These are phyloP conservation scores for Cordyceps pruinosa DNA, from an alignment of 2,329 filamentous ascomycete species.

Conservation along the genomic window DNA sequence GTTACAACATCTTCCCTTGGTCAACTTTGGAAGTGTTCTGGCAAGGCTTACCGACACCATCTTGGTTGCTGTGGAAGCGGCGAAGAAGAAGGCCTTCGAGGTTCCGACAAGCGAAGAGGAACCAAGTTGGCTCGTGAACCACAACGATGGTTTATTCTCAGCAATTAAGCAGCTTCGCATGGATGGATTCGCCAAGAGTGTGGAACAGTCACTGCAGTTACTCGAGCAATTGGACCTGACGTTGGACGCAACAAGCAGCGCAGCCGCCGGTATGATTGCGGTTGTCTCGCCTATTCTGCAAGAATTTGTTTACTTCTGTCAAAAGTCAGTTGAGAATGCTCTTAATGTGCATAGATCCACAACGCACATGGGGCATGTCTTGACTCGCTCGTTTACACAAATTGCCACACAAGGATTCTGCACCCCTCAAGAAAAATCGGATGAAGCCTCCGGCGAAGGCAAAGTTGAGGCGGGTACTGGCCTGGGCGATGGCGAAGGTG, in stretches of 20 bases:
- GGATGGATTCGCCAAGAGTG: slow-evolving; percentile 41
- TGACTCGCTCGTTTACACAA: slow-evolving; percentile 71
- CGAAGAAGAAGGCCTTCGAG: slow-evolving; percentile 48
- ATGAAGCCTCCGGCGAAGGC: slow-evolving; percentile 63
- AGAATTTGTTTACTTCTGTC: slow-evolving; percentile 61
- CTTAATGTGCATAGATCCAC: slow-evolving; percentile 61
- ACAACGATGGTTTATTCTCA: slow-evolving; percentile 44
- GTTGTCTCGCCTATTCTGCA: slow-evolving; percentile 58
- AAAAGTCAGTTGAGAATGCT: slow-evolving; percentile 51
- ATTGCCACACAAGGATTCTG: slow-evolving; percentile 86
- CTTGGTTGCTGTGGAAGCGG: slow-evolving; percentile 71
- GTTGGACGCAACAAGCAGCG: slow-evolving; percentile 20
- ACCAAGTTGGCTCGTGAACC: slow-evolving; percentile 28
- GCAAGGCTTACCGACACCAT: slow-evolving; percentile 65
- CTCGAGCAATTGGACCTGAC: slow-evolving; percentile 28
- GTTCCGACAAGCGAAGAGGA: slow-evolving; percentile 29
- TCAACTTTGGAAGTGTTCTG: slow-evolving; percentile 49
- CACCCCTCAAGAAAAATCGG: slow-evolving; percentile 73
- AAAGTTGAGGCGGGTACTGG: slow-evolving; percentile 88
- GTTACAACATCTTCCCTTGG: slow-evolving; percentile 19
- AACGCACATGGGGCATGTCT: slow-evolving; percentile 65
- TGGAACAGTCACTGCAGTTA: slow-evolving; percentile 31
- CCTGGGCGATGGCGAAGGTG: slow-evolving; percentile 88
- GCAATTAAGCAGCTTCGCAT: slow-evolving; percentile 55
- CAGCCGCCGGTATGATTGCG: slow-evolving; percentile 26